A percentile compares a stretch with the other conserved stretches of the same genome.
Evolutionary conservation across 1,284 basidiomycete species (phyloP).

Genomic region (Moesziomyces antarcticus): DNA sequence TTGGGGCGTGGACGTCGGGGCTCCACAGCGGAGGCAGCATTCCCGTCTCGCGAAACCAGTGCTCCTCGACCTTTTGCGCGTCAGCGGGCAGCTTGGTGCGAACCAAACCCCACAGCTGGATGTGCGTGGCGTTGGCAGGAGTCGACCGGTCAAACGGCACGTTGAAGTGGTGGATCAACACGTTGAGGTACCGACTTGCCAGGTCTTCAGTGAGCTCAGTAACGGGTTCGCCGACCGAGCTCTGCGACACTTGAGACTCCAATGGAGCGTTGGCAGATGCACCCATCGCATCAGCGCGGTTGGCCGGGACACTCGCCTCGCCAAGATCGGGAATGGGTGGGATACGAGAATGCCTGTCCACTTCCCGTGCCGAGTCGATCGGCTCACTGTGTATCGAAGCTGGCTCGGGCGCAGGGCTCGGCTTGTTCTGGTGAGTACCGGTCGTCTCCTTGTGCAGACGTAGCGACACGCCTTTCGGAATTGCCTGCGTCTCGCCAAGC

Average conservation of each 20-base stretch:
- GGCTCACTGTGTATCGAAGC: too few relatives aligned
- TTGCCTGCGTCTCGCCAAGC: slow-evolving; percentile 22
- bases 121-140: slow-evolving; percentile 10
- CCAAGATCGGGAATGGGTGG: too few relatives aligned
- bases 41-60: slow-evolving; percentile 39
- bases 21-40: slow-evolving; percentile 35
- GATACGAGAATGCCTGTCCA: too few relatives aligned
- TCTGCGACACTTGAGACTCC: slow-evolving; percentile 9
- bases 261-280: slow-evolving; percentile 3
- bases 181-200: slow-evolving; percentile 41
- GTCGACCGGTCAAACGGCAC: slow-evolving; percentile 20
- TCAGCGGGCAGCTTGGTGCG: slow-evolving; percentile 14
- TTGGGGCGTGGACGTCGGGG: too few relatives aligned
- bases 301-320: too few relatives aligned
- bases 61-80: slow-evolving; percentile 46
- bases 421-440: too few relatives aligned
- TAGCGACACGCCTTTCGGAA: neutral
- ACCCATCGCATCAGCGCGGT: too few relatives aligned
- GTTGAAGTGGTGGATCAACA: slow-evolving; percentile 45
- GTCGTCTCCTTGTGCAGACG: too few relatives aligned
- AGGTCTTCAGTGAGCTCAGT: slow-evolving; percentile 31
- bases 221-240: neutral
- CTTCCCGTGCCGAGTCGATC: too few relatives aligned
- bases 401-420: too few relatives aligned
- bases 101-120: slow-evolving; percentile 29